Percentiles rank a stretch among this genome's conserved stretches.
Evolutionary conservation across 2,329 filamentous ascomycete species (phyloP).

Genomic region (Trichophyton simii): DNA sequence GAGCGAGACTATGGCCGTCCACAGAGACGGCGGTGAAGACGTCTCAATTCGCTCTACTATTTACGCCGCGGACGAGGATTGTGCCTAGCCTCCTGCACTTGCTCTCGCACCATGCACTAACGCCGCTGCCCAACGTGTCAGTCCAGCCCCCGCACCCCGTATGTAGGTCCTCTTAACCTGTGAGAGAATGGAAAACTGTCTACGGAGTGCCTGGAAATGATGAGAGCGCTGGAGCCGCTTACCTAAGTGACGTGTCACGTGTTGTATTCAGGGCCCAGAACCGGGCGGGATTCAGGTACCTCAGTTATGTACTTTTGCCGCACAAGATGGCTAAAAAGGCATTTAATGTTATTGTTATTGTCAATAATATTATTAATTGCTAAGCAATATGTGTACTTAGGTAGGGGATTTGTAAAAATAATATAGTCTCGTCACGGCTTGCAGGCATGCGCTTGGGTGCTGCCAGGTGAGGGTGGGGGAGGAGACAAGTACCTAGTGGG

Average conservation of each 20-base stretch:
- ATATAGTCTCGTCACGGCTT: too few relatives aligned
- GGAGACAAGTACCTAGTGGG: not conserved
- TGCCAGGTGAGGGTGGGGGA: not conserved
- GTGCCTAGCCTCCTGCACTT: not conserved
- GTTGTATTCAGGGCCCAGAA: not conserved
- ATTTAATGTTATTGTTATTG: too few relatives aligned
- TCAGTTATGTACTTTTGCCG: too few relatives aligned
- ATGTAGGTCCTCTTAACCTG: not conserved
- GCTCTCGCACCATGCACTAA: not conserved
- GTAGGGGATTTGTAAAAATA: too few relatives aligned
- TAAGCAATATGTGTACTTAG: too few relatives aligned
- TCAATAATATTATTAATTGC: too few relatives aligned
- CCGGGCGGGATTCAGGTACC: too few relatives aligned
- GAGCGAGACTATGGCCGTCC: not conserved
- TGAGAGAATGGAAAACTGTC: not conserved
- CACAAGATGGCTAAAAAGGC: too few relatives aligned
- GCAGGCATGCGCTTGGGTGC: not conserved
- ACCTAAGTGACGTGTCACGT: not conserved
- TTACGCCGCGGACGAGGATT: not conserved
- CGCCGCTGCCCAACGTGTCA: not conserved
- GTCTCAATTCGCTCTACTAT: not conserved
- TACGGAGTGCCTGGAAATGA: not conserved
- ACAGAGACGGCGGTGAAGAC: not conserved
- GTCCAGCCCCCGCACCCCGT: not conserved
- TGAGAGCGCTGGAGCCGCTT: not conserved